These are phyloP conservation scores for Sicyos baderoa DNA, from an alignment of 306 rosid genomes.

Conservation along the genomic window DNA sequence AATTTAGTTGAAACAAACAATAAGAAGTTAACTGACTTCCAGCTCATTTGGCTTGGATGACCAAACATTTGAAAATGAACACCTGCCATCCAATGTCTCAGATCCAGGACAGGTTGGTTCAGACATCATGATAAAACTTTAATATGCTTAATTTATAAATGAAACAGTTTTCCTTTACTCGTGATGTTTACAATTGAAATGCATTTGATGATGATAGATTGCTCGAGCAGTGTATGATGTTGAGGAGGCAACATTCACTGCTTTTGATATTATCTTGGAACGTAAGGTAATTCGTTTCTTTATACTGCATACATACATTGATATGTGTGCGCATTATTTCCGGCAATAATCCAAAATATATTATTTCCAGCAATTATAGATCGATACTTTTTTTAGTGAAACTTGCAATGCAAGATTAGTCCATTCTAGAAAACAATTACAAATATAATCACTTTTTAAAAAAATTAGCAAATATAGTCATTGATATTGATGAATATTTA, in stretches of 20 bases:
- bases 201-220: constrained; percentile 41
- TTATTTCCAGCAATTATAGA: constrained; percentile 1
- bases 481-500: too few relatives aligned
- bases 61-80: constrained; percentile 80
- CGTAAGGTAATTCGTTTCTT: constrained; percentile 43
- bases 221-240: constrained; percentile 89
- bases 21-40: constrained; percentile 21
- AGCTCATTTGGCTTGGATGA: constrained; percentile 79
- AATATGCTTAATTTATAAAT: constrained; percentile 12
- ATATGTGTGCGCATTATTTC: neutral
- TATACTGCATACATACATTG: neutral
- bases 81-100: constrained; percentile 61
- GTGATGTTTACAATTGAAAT: constrained; percentile 29
- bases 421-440: too few relatives aligned
- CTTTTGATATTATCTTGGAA: constrained; percentile 73
- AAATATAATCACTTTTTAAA: too few relatives aligned
- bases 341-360: neutral
- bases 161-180: constrained; percentile 17
- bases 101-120: constrained; percentile 71
- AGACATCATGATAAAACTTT: constrained; percentile 22
- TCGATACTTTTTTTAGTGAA: too few relatives aligned
- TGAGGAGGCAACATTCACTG: constrained; percentile 85
- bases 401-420: too few relatives aligned
- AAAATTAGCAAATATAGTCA: too few relatives aligned
- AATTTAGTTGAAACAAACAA: neutral